A percentile compares a stretch with the other conserved stretches of the same genome.
Evolutionary conservation across 441 rosid genomes (phyloP).

Genomic region (Francoa sonchifolia): DNA sequence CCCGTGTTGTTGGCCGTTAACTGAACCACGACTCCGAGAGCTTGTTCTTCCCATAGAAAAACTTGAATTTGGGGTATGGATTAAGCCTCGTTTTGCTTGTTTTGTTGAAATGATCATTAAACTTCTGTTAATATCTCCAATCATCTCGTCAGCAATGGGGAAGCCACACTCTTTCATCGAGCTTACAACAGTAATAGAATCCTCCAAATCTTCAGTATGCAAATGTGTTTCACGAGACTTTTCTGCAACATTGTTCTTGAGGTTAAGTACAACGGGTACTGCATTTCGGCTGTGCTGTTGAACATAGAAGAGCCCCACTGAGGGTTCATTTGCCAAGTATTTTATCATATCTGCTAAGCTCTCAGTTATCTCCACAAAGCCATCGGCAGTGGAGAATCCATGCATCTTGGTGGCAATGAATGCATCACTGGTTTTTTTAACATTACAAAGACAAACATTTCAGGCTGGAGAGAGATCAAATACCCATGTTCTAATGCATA

Average conservation of each 20-base stretch:
- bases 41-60: conserved; percentile 33
- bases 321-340: conserved; percentile 84
- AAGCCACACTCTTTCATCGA: conserved; percentile 85
- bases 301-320: conserved; percentile 82
- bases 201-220: conserved; percentile 74
- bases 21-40: too few relatives aligned
- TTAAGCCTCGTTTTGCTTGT: conserved; percentile 58
- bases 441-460: conserved; percentile 11
- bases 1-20: too few relatives aligned
- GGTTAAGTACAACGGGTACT: conserved; percentile 46
- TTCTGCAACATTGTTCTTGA: conserved; percentile 37
- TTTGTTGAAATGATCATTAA: conserved; percentile 47
- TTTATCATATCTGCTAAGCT: conserved; percentile 82
- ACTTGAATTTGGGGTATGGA: conserved; percentile 22
- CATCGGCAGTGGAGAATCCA: conserved; percentile 87
- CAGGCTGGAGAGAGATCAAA: conserved; percentile 7
- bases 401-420: conserved; percentile 48
- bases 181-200: conserved; percentile 52
- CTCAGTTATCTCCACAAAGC: conserved; percentile 85
- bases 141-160: conserved; percentile 70
- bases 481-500: too few relatives aligned
- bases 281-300: conserved; percentile 80
- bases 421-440: conserved; percentile 35
- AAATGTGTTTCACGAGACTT: conserved; percentile 52
- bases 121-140: conserved; percentile 52